Percentiles rank a stretch among this genome's conserved stretches.
Evolutionary conservation across 805 yeast genomes (phyloP).

Genomic region (Starmerella floris): DNA sequence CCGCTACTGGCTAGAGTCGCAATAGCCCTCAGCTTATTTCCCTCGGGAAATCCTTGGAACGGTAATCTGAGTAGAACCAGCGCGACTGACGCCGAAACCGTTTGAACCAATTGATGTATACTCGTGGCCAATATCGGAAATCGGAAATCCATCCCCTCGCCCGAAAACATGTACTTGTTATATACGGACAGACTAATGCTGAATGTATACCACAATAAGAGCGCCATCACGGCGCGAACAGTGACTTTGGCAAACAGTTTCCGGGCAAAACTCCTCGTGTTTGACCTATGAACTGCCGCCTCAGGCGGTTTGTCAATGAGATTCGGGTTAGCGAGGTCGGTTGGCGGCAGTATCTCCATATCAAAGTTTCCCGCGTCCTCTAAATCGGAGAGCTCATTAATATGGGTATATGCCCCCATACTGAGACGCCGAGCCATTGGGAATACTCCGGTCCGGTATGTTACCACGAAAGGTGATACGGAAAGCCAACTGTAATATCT

Average conservation of each 20-base stretch:
- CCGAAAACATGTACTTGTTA: constrained; percentile 95
- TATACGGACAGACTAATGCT: constrained; percentile 36
- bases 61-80: constrained; percentile 5
- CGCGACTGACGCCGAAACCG: constrained; percentile 36
- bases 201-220: constrained; percentile 28
- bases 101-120: constrained; percentile 64
- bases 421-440: background rate
- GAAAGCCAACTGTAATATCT: too few species aligned
- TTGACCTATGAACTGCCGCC: too few species aligned
- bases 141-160: constrained; percentile 53
- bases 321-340: too few species aligned
- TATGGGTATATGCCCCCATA: background rate
- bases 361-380: background rate
- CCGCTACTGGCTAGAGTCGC: constrained; percentile 82
- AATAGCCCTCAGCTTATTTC: constrained; percentile 30
- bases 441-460: too few species aligned
- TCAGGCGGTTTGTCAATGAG: too few species aligned
- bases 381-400: background rate
- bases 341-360: background rate
- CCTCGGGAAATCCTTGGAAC: background rate
- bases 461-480: too few species aligned
- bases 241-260: background rate
- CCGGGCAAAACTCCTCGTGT: background rate
- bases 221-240: constrained; percentile 13
- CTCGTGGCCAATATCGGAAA: constrained; percentile 79